Evolutionary conservation across 2,329 filamentous ascomycete species (phyloP).

Genomic region (Hirsutella minnesotensis): DNA sequence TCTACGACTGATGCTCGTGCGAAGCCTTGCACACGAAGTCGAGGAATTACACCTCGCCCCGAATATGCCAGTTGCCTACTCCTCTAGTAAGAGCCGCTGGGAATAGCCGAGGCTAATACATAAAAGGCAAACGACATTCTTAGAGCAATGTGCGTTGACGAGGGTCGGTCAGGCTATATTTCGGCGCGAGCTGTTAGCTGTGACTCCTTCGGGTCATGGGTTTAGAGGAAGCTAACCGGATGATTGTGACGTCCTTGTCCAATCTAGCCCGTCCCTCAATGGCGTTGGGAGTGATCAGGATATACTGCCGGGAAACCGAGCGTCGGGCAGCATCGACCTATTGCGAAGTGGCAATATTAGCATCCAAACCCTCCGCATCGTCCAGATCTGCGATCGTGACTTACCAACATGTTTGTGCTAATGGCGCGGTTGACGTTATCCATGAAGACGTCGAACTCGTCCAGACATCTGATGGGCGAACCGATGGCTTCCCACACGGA

Average conservation of each 20-base stretch:
- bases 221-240: slow-evolving; percentile 41
- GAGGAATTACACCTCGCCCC: too few species aligned
- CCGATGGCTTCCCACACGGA: slow-evolving; percentile 98
- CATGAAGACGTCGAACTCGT: slow-evolving; percentile 99
- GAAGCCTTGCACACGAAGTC: too few species aligned
- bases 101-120: too few species aligned
- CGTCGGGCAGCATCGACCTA: slow-evolving; percentile 78
- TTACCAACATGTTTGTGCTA: slow-evolving; percentile 85
- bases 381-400: too few species aligned
- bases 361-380: neutral
- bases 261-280: slow-evolving; percentile 49
- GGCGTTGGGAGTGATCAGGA: slow-evolving; percentile 89
- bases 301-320: slow-evolving; percentile 84
- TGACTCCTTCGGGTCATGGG: neutral
- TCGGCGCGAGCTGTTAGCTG: slow-evolving; percentile 1
- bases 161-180: slow-evolving; percentile 48
- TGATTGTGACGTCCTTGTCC: slow-evolving; percentile 65
- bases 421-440: slow-evolving; percentile 90
- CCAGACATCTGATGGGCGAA: slow-evolving; percentile 82
- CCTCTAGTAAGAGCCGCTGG: too few species aligned
- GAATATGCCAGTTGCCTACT: too few species aligned
- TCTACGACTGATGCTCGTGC: neutral
- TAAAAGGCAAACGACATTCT: neutral
- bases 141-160: slow-evolving; percentile 36
- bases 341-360: neutral